A percentile compares a stretch with the other conserved stretches of the same genome.
Evolutionary conservation across 768 basidiomycete species (phyloP).

Genomic region (Tricholoma saponaceum): DNA sequence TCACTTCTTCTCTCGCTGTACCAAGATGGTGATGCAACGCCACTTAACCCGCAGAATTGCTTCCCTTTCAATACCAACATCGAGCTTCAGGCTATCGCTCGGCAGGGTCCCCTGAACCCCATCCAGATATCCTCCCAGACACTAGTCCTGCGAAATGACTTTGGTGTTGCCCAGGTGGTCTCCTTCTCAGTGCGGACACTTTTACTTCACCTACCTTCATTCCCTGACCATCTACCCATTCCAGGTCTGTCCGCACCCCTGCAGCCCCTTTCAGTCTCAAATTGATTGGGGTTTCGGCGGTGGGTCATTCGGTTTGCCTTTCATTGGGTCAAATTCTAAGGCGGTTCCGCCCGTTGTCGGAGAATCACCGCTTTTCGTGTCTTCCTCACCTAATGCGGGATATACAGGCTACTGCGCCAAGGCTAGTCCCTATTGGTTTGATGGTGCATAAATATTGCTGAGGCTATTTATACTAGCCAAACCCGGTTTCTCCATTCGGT

Average conservation of each 20-base stretch:
- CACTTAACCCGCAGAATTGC: slow-evolving; percentile 12
- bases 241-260: background rate
- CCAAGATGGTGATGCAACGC: slow-evolving; percentile 22
- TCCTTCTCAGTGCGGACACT: background rate
- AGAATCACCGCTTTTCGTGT: slow-evolving; percentile 14
- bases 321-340: background rate
- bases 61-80: slow-evolving; percentile 1
- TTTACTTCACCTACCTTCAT: background rate
- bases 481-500: slow-evolving; percentile 12
- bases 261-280: background rate
- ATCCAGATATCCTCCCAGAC: background rate
- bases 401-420: slow-evolving; percentile 16
- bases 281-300: background rate
- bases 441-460: background rate
- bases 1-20: slow-evolving; percentile 40
- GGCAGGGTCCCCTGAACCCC: background rate
- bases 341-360: slow-evolving; percentile 12
- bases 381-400: slow-evolving; percentile 8
- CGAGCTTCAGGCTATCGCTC: background rate
- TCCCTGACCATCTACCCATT: background rate
- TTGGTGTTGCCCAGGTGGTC: background rate
- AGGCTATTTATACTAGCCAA: slow-evolving; percentile 10
- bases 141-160: background rate
- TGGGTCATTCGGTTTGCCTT: background rate
- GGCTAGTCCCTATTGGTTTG: background rate